Evolutionary conservation across 2,329 filamentous ascomycete species (phyloP), one percentile per base, ranked within the genome.

Genomic region (Cercospora sp.): DNA sequence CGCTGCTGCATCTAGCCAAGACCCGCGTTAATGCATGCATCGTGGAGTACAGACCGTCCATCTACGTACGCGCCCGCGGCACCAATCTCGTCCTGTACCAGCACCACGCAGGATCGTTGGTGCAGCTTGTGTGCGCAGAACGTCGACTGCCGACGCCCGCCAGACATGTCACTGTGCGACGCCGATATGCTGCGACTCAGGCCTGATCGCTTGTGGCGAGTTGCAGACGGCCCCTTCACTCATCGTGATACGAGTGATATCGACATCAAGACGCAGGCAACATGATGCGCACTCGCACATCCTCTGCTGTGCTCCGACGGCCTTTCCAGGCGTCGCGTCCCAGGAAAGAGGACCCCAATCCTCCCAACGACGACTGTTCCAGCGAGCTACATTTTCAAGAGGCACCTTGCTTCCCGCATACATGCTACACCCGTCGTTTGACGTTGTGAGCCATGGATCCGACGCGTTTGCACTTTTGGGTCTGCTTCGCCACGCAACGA

Each of bases 1-100:
- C 49, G 49, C 62, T 65, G 45, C 49, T 49, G 21, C 21, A 43
- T 37, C 55, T n/a, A 58, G 28, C 18, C 65, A 59, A 51, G 59
- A 34, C 21, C 58, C 61, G 57, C 32, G 59, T 51, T 53, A 34
- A 64, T 65, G 60, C 63, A 68, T 68, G 65, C 49, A 53, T 68
- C 53, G 34, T 49, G 66, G 63, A 63, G 58, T 12, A 66, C 66
- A 13, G 53, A 28, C 43, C 12, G 32, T 34, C 32, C 32, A 34
- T 34, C 32, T 34, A 34, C 32, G 32, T 34, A 13, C 32, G 32
- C 32, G 10, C 32, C 32, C 32, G 32, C 10, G 32, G 32, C 32
- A 34, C 32, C 32, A 34, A 34, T 34, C 45, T 45, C 40, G 18
- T 18, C 16, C 40, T 21, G 40, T 45, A 37, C 34, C 34, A 37